Conservation (phyloP, 192 early-diverging fungal genomes). For the Rhizophlyctis rosea region DNA sequence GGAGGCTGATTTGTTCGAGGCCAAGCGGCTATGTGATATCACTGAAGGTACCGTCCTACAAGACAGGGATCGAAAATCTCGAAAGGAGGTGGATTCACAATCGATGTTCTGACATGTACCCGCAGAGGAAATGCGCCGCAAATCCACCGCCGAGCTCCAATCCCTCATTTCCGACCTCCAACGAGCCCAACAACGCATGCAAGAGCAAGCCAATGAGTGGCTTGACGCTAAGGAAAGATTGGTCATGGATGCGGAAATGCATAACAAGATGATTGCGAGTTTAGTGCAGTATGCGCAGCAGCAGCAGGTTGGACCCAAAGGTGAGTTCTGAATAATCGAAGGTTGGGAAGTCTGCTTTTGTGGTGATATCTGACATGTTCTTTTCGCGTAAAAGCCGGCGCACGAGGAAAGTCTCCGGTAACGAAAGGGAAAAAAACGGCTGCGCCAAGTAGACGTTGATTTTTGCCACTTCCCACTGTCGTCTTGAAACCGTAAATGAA, state of each 20-base stretch:
- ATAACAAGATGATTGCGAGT: constrained; percentile 63
- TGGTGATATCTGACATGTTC: too few species aligned
- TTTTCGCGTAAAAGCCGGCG: too few species aligned
- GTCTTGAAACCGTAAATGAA: too few species aligned
- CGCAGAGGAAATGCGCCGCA: constrained; percentile 46
- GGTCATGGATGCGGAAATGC: constrained; percentile 63
- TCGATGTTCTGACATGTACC: constrained; percentile 9
- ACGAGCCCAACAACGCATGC: constrained; percentile 36
- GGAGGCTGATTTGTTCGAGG: constrained; percentile 41
- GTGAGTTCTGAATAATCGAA: too few species aligned
- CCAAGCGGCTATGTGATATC: constrained; percentile 43
- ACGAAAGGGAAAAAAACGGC: too few species aligned
- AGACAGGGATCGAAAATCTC: not conserved
- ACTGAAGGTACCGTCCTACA: constrained; percentile 54
- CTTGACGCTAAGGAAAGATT: constrained; percentile 59
- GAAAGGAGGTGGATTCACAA: not conserved
- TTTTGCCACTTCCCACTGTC: too few species aligned
- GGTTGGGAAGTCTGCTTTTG: too few species aligned
- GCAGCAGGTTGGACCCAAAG: constrained; percentile 35
- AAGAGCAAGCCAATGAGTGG: constrained; percentile 57
- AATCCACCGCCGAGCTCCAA: constrained; percentile 34
- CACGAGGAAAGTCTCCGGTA: too few species aligned
- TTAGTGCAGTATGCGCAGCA: constrained; percentile 58
- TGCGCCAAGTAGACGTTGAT: too few species aligned
- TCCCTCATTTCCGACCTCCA: constrained; percentile 33